Base-by-base conservation (phyloP, 1,139 yeast genomes). In the Pichia sp. region DNA sequence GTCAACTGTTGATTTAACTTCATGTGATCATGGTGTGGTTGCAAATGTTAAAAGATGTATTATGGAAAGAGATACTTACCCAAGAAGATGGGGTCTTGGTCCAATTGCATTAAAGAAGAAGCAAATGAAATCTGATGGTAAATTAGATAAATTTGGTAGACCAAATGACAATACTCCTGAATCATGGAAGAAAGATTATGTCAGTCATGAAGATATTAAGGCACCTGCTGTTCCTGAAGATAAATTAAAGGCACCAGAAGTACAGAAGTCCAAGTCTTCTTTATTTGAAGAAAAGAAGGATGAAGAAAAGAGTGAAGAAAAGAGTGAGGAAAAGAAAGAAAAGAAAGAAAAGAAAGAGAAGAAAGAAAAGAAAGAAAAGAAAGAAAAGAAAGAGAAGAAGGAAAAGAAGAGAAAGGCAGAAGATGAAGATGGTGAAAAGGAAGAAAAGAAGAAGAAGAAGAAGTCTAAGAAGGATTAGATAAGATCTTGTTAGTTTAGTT, bases 1-100 rank as follows among this genome's bases (percentile, higher is more conserved):
- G 98, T 85, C 97, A 53, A 88, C 97, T 52, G 97, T 89, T 54
- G 98, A 92, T 68, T 78, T 92, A 62, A 92, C 96, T 56, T 74
- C 95, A 39, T 90, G 97, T 72, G 98, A 92, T 70, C 98, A 92
- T 69, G 98, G 98, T 62, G 90, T 90, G 56, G 98, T 92, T 63
- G 97, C 98, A 58, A 89, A 88, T 75, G 95, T 92, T 66, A 92
- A 92, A 80, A 87, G 98, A 76, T 90, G 97, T 76, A 92, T 92
- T 62, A 92, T 92, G 98, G 98, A 92, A 75, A 85, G 98, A 75
- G 98, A 92, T 69, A 81, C 95, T 49, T 92, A 92, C 71, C 98
- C 98, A 72, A 86, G 98, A 79, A 85, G 97, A 79, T 92, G 98
- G 98, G 98, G 98, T 56, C 75, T 92, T 63, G 98, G 98, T 61